Base-by-base conservation (phyloP, 1,284 basidiomycete species). In the Austroboletus novae-zelandiae region DNA sequence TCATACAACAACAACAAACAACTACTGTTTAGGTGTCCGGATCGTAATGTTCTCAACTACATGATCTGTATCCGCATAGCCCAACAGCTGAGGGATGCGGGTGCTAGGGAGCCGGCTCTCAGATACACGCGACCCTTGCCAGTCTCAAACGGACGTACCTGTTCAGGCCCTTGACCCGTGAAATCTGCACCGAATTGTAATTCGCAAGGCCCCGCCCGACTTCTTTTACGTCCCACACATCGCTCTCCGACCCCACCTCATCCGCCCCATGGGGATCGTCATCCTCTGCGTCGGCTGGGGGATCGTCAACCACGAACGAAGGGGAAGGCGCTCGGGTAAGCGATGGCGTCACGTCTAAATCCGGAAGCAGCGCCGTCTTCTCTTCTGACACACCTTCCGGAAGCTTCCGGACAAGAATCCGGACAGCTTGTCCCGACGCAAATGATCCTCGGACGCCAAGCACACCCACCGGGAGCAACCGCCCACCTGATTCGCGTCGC, bases 41-140 rank as follows among this genome's bases (percentile, higher is more conserved):
- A 91, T 85, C 3, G 88, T 91, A 59, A 96, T 86, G 60, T 92
- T 91, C 62, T 98, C 96, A 5, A 97, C 95, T 34, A 98, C 91
- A 71, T 98, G 94, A 65, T 98, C 94, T 32, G 92, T 92, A 66
- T 98, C 96, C 17, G 90, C 91, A 69, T 98, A 98, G 1, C 94
- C 96, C 36, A 99, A 71, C 9, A 94, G 66, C 55, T 86, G 81
- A 14, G 86, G 75, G 40, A 98, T 87, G 52, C 91, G 81, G 0
- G 91, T 86, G 61, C 95, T 96, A 64, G 6, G 31, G 14, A 29
- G 43, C 50, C 4, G 20, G 36, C 3, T 41, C 40, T 10, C 57
- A 41, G 30, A 4, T 6, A 11, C 8, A 37, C 9, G 10, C 5
- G 8, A 3, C 5, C 2, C 6, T 39, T 10, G 1, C 5, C 5